Evolutionary conservation across 2,329 filamentous ascomycete genomes (phyloP), one percentile per base, ranked within the genome.

Genomic region (Neurospora sp.): DNA sequence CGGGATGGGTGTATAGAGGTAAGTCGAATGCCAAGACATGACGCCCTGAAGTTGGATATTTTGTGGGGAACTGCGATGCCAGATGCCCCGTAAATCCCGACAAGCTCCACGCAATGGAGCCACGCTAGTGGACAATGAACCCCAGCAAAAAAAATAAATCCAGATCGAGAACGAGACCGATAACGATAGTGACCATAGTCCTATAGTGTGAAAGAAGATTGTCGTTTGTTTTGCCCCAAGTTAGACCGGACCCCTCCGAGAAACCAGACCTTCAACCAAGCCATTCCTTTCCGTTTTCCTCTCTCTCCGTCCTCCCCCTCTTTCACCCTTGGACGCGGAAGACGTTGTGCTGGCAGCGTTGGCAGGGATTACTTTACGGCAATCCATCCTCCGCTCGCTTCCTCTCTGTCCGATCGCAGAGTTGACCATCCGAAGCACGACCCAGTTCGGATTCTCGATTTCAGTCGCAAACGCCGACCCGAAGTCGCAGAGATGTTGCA

Each of bases 401-500:
- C 19, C 43, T 52, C 43, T 52, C 19, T 52, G 19, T 52, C 43
- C 4, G 43, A 52, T 28, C 28, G 52, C 28, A 62, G 28, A 36
- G 17, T 62, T 62, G 28, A 62, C 52, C 28, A 36, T 36, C 15
- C 52, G 28, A 62, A 62, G 52, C 28, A 28, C 52, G 28, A 36
- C 52, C 52, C 28, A n/a, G 28, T 33, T 33, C 52, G 52, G 52
- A 62, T 62, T 36, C 52, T 62, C 28, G 52, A 62, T 62, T 33
- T 28, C 52, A 62, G 52, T 62, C 28, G 52, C 52, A 62, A 36
- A 36, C 52, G 52, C 52, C 23, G 28, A 62, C 12, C 52, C 52
- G 28, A 62, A 17, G 28, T 62, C 52, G 52, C 52, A 62, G 23
- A 70, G 23, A 74, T 74, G 73, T 70, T 74, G 66, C 71, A 66